phyloP scores from a whole-genome alignment of 148 eudicot genomes.

The Dysphania ambrosioides region DNA sequence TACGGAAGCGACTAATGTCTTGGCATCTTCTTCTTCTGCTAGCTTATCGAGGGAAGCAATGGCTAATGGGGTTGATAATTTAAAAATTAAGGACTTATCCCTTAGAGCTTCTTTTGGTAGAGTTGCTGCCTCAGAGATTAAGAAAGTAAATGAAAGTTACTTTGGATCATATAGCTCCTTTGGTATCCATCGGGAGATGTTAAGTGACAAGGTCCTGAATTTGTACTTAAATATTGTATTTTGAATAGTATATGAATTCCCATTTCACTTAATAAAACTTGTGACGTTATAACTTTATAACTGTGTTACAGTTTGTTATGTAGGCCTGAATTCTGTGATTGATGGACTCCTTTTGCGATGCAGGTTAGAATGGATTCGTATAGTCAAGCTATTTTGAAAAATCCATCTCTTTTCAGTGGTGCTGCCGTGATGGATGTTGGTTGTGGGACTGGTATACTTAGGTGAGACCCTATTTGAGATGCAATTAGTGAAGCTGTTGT shows the following conservation, averaged over 20 bases:
- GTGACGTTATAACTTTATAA: background rate
- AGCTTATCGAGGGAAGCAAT: constrained; percentile 24
- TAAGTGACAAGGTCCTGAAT: constrained; percentile 77
- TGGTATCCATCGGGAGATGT: constrained; percentile 94
- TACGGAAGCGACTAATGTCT: constrained; percentile 33
- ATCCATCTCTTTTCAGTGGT: constrained; percentile 68
- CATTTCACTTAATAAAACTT: background rate
- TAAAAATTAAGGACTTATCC: constrained; percentile 24
- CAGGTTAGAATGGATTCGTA: constrained; percentile 92
- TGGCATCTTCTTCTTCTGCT: constrained; percentile 19
- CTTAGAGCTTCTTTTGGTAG: constrained; percentile 33
- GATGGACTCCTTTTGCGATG: constrained; percentile 21
- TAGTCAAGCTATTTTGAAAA: constrained; percentile 65
- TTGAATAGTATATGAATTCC: background rate
- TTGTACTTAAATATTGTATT: background rate
- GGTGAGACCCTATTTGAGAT: constrained; percentile 41
- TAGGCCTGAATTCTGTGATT: background rate
- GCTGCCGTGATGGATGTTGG: constrained; percentile 91
- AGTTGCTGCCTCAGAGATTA: constrained; percentile 50
- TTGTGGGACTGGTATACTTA: constrained; percentile 95
- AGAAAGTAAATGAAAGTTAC: constrained; percentile 63
- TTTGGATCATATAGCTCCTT: constrained; percentile 91
- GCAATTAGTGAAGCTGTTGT: background rate
- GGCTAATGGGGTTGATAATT: constrained; percentile 27
- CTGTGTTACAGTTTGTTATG: constrained; percentile 1